Evolutionary conservation across 2,329 filamentous ascomycete species (phyloP).

Genomic region (Fusarium pininemorale): DNA sequence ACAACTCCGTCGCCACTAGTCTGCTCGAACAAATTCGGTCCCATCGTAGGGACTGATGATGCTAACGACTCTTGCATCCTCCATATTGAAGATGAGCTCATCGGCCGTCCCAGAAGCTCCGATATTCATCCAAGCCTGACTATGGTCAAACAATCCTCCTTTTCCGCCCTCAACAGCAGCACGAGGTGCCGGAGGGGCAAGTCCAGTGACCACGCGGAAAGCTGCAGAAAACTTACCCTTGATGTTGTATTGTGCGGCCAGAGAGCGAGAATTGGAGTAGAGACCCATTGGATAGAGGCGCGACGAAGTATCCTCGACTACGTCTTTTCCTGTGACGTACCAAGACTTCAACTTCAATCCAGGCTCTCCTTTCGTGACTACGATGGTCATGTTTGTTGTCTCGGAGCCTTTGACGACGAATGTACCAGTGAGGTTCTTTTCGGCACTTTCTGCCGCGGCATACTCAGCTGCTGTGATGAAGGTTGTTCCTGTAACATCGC

Average conservation of each 20-base stretch:
- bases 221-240: not conserved
- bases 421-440: constrained; percentile 22
- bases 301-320: not conserved
- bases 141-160: not conserved
- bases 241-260: not conserved
- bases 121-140: not conserved
- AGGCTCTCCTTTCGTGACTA: constrained; percentile 19
- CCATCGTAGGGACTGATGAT: not conserved
- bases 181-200: not conserved
- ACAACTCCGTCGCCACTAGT: not conserved
- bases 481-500: constrained; percentile 19
- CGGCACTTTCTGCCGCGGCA: constrained; percentile 32
- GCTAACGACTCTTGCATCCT: not conserved
- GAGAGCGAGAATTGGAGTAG: not conserved
- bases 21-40: not conserved
- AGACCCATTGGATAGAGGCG: not conserved
- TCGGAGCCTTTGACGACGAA: constrained; percentile 7
- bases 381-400: constrained; percentile 30
- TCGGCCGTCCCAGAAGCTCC: not conserved
- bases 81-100: constrained; percentile 6
- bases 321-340: not conserved
- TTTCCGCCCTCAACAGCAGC: constrained; percentile 2
- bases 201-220: not conserved
- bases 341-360: constrained; percentile 13
- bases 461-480: constrained; percentile 35